Evolutionary conservation across 2,329 filamentous ascomycete species (phyloP).

Genomic region (Sporothrix protearum): DNA sequence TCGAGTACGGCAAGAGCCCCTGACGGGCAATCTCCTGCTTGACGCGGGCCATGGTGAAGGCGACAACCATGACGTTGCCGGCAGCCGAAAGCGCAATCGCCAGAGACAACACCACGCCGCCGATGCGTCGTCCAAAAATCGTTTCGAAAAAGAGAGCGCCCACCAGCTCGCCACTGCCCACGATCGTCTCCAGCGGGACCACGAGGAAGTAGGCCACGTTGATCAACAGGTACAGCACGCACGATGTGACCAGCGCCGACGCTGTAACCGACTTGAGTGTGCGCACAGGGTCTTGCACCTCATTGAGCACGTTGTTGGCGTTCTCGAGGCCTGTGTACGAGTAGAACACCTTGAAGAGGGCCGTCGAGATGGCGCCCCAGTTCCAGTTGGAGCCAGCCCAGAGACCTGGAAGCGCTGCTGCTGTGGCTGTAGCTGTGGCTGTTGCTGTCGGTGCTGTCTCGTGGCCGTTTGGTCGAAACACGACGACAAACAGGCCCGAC

Average conservation of each 20-base stretch:
- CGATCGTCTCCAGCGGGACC: constrained; percentile 64
- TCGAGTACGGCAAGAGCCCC: constrained; percentile 64
- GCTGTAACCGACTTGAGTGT: constrained; percentile 51
- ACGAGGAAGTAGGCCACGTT: constrained; percentile 62
- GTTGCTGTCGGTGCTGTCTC: neutral
- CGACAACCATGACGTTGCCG: constrained; percentile 71
- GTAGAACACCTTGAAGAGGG: constrained; percentile 57
- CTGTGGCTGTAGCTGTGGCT: too few species aligned
- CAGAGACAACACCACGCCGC: constrained; percentile 56
- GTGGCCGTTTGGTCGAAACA: constrained; percentile 38
- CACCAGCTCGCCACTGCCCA: constrained; percentile 62
- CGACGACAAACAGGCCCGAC: constrained; percentile 57
- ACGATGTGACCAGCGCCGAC: constrained; percentile 48
- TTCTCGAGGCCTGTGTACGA: constrained; percentile 57
- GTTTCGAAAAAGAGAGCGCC: constrained; percentile 64
- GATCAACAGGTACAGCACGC: constrained; percentile 53
- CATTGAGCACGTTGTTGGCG: constrained; percentile 59
- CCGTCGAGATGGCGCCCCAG: constrained; percentile 63
- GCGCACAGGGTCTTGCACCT: constrained; percentile 57
- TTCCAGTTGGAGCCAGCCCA: constrained; percentile 67
- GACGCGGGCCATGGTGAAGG: constrained; percentile 63
- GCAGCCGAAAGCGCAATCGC: constrained; percentile 64
- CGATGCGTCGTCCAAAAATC: constrained; percentile 58
- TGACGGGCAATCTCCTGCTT: constrained; percentile 71
- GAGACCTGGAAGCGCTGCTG: constrained; percentile 35